Conservation (phyloP, 1,139 yeast genomes). For the Saccharomyces hybrid region DNA sequence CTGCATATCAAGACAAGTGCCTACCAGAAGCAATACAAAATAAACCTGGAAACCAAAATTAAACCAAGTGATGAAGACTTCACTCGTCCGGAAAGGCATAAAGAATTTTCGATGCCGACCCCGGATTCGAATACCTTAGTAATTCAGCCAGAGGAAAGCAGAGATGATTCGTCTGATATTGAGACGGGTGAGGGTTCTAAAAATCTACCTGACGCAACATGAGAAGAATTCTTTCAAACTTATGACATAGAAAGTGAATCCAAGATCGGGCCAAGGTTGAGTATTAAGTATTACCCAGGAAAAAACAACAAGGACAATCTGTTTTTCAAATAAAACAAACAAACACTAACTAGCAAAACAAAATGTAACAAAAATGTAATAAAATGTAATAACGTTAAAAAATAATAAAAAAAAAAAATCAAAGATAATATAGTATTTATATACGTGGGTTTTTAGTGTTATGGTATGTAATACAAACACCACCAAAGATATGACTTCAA, state of each 20-base stretch:
- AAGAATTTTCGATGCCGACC: slow-evolving; percentile 12
- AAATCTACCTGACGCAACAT: not conserved
- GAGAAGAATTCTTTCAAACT: not conserved
- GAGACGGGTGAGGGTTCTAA: not conserved
- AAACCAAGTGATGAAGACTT: slow-evolving; percentile 3
- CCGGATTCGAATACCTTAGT: slow-evolving; percentile 12
- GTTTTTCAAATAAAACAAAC: not conserved
- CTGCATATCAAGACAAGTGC: slow-evolving; percentile 2
- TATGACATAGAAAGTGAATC: not conserved
- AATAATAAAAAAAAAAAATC: not conserved
- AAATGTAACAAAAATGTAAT: not conserved
- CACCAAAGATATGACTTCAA: not conserved
- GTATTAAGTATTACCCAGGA: not conserved
- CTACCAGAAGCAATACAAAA: slow-evolving; percentile 4
- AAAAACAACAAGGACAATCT: not conserved
- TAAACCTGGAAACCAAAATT: slow-evolving; percentile 1
- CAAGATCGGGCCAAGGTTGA: not conserved
- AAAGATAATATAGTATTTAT: not conserved
- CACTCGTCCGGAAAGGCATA: slow-evolving; percentile 2
- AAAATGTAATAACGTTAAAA: not conserved
- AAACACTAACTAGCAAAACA: not conserved
- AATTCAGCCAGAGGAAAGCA: slow-evolving; percentile 4
- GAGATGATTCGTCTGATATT: not conserved
- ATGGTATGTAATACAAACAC: not conserved
- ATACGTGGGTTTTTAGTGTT: not conserved